Evolutionary conservation across 768 basidiomycete genomes (phyloP).

Genomic region (Termitomyces sp.): DNA sequence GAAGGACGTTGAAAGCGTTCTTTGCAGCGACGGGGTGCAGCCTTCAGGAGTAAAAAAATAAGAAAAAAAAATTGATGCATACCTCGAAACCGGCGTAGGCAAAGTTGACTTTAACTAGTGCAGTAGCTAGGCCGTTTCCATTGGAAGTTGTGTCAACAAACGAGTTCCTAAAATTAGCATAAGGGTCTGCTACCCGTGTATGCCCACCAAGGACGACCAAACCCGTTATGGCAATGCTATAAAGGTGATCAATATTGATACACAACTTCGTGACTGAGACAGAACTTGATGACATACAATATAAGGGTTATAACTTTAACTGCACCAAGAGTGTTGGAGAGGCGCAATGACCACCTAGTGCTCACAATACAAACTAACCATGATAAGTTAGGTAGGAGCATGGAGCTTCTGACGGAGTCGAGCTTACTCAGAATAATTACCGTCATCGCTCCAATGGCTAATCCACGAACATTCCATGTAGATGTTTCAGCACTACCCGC

Average conservation of each 20-base stretch:
- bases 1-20: slow-evolving; percentile 43
- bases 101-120: slow-evolving; percentile 32
- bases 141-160: slow-evolving; percentile 50
- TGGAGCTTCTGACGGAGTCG: neutral
- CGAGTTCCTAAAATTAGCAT: slow-evolving; percentile 49
- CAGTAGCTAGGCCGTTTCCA: slow-evolving; percentile 38
- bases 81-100: slow-evolving; percentile 33
- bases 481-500: slow-evolving; percentile 22
- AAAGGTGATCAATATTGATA: too few species aligned
- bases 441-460: slow-evolving; percentile 28
- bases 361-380: slow-evolving; percentile 24
- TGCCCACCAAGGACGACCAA: slow-evolving; percentile 57
- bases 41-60: too few species aligned
- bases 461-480: slow-evolving; percentile 28
- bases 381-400: slow-evolving; percentile 1
- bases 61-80: neutral
- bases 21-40: neutral
- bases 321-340: slow-evolving; percentile 27
- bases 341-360: slow-evolving; percentile 32
- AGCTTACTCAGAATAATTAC: slow-evolving; percentile 19
- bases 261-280: too few species aligned
- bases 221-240: slow-evolving; percentile 45
- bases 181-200: slow-evolving; percentile 51
- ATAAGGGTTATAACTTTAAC: slow-evolving; percentile 27
- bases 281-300: too few species aligned